Base-by-base conservation (phyloP, 805 yeast species). In the Zygosaccharomyces bisporus region DNA sequence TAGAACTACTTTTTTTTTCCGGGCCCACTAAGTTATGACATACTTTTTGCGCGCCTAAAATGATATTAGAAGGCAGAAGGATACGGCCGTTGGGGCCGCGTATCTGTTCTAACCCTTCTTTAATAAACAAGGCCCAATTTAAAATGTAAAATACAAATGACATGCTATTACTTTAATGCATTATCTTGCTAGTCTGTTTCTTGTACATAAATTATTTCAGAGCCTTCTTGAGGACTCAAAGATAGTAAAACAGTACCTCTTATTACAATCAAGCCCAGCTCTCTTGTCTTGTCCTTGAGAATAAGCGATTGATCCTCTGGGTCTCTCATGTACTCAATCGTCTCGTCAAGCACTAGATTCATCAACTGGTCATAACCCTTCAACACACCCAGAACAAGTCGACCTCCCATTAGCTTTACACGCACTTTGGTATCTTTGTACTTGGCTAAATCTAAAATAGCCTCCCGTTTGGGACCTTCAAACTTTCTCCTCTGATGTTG, bases 391-490 rank as follows among this genome's bases (percentile, higher is more conserved):
- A 73, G 72, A n/a, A 85, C 80, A 54, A 81, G 81, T 59, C 97
- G 79, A 5, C 96, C 96, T 9, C 95, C 95, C 53, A 81, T 76
- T 60, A 93, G 80, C 56, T 85, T 82, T 43, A 90, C 91, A 55
- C 82, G 75, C 32, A 91, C 79, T 53, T 73, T 65, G 54, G 83
- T 73, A 61, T 87, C 95, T 56, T 79, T 78, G 62, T 85, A 86
- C 58, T 80, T 83, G 50, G 81, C 77, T 47, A 93, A 71, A 63
- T 90, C 89, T 44, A 88, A 71, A 47, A 90, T 86, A 17, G 96
- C 95, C 51, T 90, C 96, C 66, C 88, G 84, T 70, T 85, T 86
- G 29, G 97, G 98, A 10, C 88, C 80, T 54, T 82, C 88, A 53
- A 72, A 62, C 52, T 68, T 69, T 49, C 64, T 67, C 50, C 57